phyloP scores from a whole-genome alignment of 1,284 basidiomycete species.

The Taiwanofungus camphoratus region DNA sequence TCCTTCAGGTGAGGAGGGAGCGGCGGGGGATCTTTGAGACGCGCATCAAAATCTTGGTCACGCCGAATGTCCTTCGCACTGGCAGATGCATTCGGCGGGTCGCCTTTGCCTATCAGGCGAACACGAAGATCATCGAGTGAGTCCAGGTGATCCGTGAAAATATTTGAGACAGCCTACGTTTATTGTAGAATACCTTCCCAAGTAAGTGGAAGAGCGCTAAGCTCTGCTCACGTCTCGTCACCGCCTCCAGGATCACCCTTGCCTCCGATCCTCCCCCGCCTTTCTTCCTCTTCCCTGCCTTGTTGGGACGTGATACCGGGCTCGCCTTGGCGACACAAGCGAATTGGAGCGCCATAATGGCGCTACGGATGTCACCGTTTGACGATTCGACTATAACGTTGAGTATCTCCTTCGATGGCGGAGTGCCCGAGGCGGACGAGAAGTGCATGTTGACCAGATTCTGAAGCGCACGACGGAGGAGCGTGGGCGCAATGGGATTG shows the following conservation, averaged over 20 bases:
- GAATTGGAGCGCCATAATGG: slow-evolving; percentile 90
- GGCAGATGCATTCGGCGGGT: slow-evolving; percentile 48
- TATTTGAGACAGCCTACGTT: too few species aligned
- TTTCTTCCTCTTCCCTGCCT: slow-evolving; percentile 14
- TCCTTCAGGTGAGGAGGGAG: slow-evolving; percentile 52
- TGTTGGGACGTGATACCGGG: neutral
- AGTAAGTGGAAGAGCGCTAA: slow-evolving; percentile 89
- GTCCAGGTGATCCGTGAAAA: too few species aligned
- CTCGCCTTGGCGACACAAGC: slow-evolving; percentile 32
- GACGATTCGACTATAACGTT: slow-evolving; percentile 74
- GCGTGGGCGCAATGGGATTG: slow-evolving; percentile 85
- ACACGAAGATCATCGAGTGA: too few species aligned
- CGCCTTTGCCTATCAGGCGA: slow-evolving; percentile 75
- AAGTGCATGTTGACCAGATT: slow-evolving; percentile 52
- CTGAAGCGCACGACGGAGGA: slow-evolving; percentile 77
- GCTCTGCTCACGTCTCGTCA: slow-evolving; percentile 81
- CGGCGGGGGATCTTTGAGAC: slow-evolving; percentile 43
- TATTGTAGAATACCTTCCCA: slow-evolving; percentile 94
- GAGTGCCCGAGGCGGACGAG: slow-evolving; percentile 23
- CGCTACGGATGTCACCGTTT: slow-evolving; percentile 89
- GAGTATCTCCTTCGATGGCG: slow-evolving; percentile 59
- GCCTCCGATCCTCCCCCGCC: slow-evolving; percentile 14
- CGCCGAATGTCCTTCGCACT: slow-evolving; percentile 51
- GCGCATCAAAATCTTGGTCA: slow-evolving; percentile 49
- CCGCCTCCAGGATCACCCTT: slow-evolving; percentile 51